Percentiles rank a stretch among this genome's conserved stretches.
Conservation (phyloP, 805 yeast species). For the Ogataea populi-albae region DNA sequence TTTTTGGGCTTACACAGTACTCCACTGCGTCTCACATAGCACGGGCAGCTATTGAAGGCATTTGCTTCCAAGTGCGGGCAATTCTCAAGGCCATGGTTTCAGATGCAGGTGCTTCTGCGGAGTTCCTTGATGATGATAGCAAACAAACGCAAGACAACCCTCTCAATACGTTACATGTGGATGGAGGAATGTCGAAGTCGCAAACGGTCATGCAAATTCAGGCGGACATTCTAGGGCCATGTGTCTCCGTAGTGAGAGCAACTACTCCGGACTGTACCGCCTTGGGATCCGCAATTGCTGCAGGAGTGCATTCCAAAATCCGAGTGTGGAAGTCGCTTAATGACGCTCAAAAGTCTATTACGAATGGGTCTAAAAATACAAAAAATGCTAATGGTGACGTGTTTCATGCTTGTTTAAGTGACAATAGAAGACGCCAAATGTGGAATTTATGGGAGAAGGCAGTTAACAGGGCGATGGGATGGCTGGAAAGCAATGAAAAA, state of each 20-base stretch:
- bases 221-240: constrained; percentile 86
- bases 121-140: constrained; percentile 52
- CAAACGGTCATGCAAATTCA: constrained; percentile 92
- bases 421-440: constrained; percentile 53
- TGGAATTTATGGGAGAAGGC: constrained; percentile 87
- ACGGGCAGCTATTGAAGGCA: constrained; percentile 93
- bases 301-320: constrained; percentile 65
- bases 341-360: constrained; percentile 53
- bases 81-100: constrained; percentile 85
- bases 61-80: constrained; percentile 90
- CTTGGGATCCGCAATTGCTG: constrained; percentile 94
- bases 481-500: too few species aligned
- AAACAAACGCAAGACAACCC: constrained; percentile 41
- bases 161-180: constrained; percentile 57
- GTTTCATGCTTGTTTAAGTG: constrained; percentile 41
- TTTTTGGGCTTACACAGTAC: constrained; percentile 89
- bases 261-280: constrained; percentile 89
- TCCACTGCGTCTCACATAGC: constrained; percentile 91
- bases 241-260: constrained; percentile 78
- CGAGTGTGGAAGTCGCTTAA: constrained; percentile 74
- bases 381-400: constrained; percentile 9
- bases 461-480: constrained; percentile 73
- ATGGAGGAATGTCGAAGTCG: constrained; percentile 94
- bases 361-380: constrained; percentile 26
- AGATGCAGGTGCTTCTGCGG: constrained; percentile 59